Base-by-base conservation (phyloP, 2,329 filamentous ascomycete species). In the Calonectria pseudoturangicola region DNA sequence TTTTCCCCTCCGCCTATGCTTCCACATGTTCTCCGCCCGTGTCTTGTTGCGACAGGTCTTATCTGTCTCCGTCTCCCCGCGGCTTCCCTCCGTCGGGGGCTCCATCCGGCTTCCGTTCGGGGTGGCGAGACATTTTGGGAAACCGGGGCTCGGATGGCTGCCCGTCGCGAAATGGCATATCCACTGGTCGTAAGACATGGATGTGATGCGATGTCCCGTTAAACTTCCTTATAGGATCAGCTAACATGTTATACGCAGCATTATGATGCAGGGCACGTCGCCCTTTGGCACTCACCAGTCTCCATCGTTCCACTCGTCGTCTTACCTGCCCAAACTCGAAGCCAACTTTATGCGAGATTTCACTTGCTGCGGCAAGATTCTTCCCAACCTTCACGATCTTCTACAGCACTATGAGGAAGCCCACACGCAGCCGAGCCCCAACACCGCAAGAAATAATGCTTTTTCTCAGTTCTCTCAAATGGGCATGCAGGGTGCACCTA, bases 311-410 rank as follows among this genome's bases (percentile, higher is more conserved):
- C 96, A 98, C 84, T 98, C 96, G 1, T 98, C 96, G 8, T 98
- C 97, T 30, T 98, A 98, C 83, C 90, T 98, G 1, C 96, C 96
- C 12, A 98, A 98, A 84, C 92, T 98, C 82, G 97, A 99, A 85
- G 96, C 96, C 74, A 97, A 96, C 82, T 99, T 98, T 84, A 97
- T 98, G 95, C 93, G 93, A 84, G 96, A 98, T 86, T 98, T 98
- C 85, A 93, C 93, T 66, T 99, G 97, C 87, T 99, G 97, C 85
- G 95, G 95, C 80, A 91, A 95, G 80, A 96, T 93, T 39, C 90
- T 98, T 77, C 94, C 96, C 28, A 97, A 96, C 64, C 90, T 99
- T 78, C 97, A 99, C 86, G 97, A 98, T 82, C 89, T 99, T 58
- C 88, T 99, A 58, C 95, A 98, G 82, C 97, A 99, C 84, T 99